A percentile compares a stretch with the other conserved stretches of the same genome.
phyloP scores from a whole-genome alignment of 2,329 filamentous ascomycete genomes.

The Xylariaceae sp. region DNA sequence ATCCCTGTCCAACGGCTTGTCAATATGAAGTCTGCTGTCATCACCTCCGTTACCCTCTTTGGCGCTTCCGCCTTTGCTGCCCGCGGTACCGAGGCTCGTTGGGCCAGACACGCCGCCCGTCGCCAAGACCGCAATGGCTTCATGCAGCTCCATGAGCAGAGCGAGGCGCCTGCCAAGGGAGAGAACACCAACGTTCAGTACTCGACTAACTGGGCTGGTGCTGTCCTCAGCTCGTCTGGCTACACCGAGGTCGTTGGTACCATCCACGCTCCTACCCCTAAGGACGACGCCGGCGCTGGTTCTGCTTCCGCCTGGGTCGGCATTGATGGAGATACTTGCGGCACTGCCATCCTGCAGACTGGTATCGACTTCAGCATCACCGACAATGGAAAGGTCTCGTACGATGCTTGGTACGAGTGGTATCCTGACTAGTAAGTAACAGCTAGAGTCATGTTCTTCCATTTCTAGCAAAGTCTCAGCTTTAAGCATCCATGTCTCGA shows the following conservation, averaged over 20 bases:
- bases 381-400: background rate
- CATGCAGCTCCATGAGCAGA: too few relatives aligned
- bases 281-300: background rate
- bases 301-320: background rate
- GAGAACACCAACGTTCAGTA: background rate
- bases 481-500: background rate
- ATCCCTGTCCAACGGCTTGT: too few relatives aligned
- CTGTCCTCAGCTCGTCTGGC: background rate
- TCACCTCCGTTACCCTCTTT: background rate
- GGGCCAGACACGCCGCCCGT: background rate
- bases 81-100: background rate
- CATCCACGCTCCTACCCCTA: background rate
- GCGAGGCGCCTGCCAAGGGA: too few relatives aligned
- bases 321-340: background rate
- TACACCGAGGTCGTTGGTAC: background rate
- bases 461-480: too few relatives aligned
- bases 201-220: slow-evolving; percentile 2
- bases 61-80: background rate
- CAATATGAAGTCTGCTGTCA: background rate
- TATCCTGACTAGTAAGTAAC: background rate
- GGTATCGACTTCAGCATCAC: background rate
- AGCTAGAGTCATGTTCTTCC: too few relatives aligned
- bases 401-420: background rate
- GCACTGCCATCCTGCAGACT: background rate
- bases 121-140: background rate